Evolutionary conservation across 164 flowering plant genomes (phyloP), one percentile per base, ranked within the genome.

Genomic region (Protea cynaroides): DNA sequence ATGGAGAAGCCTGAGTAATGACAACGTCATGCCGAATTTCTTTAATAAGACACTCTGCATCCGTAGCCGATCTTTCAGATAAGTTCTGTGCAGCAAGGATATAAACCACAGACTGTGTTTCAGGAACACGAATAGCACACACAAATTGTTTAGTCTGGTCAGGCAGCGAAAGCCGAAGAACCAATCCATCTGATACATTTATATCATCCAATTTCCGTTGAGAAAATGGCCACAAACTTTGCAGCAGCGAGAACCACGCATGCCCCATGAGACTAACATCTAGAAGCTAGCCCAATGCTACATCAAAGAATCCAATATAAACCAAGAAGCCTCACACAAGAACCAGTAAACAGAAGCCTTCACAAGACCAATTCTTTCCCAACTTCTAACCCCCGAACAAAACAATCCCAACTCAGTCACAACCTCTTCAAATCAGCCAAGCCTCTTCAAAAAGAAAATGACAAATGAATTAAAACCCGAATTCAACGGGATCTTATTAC

Each of bases 111-210:
- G 93, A 68, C 25, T 76, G 57, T 0, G 87, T 69, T 66, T 88
- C 78, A 0, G 90, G 90, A 10, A 82, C 88, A 10, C 75, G 74
- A 19, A 91, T 63, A 0, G 96, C 99, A 55, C 73, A 91, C 6
- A 89, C 89, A 43, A 91, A 94, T 50, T 74, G 76, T 58, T 89
- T 91, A 8, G 94, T 85, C 19, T 76, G 73, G 4, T 94, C 88
- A 2, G 99, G 88, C 19, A 94, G 44, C 0, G 79, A 25, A 47
- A 94, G 89, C 18, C 77, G 72, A 9, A 43, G 74, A 29, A 91
- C 92, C 15, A 88, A 53, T 25, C 67, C 25, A 54, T 80, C 67
- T 0, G 99, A 94, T 3, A 37, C 71, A 62, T 68, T 83, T 65
- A 94, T 62, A 49, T 94, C 96, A 65, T 83, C 86, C 21, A 37